A percentile compares a stretch with the other conserved stretches of the same genome.
These are phyloP conservation scores for Exophiala bonariae DNA, from an alignment of 2,329 filamentous ascomycete genomes.

Conservation along the genomic window DNA sequence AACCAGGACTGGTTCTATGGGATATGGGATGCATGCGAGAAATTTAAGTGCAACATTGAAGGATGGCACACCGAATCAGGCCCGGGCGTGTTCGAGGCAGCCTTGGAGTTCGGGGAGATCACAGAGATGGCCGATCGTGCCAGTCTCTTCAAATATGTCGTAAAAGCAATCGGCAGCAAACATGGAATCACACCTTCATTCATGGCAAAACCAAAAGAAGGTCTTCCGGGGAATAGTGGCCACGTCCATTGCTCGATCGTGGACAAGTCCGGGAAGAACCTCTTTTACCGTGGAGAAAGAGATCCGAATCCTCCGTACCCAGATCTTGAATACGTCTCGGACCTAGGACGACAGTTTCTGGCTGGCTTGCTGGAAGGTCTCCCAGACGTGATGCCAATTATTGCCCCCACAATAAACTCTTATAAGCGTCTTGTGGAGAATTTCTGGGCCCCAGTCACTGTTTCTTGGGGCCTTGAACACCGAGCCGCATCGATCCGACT, in stretches of 20 bases:
- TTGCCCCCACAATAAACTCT: slow-evolving; percentile 93
- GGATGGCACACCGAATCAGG: slow-evolving; percentile 96
- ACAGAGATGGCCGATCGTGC: slow-evolving; percentile 89
- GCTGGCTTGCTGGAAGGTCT: slow-evolving; percentile 86
- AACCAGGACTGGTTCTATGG: slow-evolving; percentile 93
- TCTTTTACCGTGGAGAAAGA: slow-evolving; percentile 71
- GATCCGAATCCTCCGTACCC: slow-evolving; percentile 72
- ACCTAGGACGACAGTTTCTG: slow-evolving; percentile 88
- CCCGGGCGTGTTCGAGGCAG: slow-evolving; percentile 90
- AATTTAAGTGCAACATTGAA: slow-evolving; percentile 80
- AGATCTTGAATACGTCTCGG: slow-evolving; percentile 78
- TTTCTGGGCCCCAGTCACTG: slow-evolving; percentile 97
- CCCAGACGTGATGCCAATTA: slow-evolving; percentile 90
- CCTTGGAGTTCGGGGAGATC: slow-evolving; percentile 86
- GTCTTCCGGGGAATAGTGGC: slow-evolving; percentile 89
- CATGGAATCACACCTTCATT: slow-evolving; percentile 95
- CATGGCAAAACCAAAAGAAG: slow-evolving; percentile 95
- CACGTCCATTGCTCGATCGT: slow-evolving; percentile 94
- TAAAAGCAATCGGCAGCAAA: slow-evolving; percentile 83
- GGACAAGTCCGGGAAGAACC: slow-evolving; percentile 76
- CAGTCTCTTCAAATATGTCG: slow-evolving; percentile 89
- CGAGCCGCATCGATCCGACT: slow-evolving; percentile 87
- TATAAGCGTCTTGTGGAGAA: slow-evolving; percentile 99
- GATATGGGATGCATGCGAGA: slow-evolving; percentile 75
- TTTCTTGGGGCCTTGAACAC: slow-evolving; percentile 95